These are phyloP conservation scores for Syzygium jambos DNA, from an alignment of 345 rosid species.

Conservation along the genomic window DNA sequence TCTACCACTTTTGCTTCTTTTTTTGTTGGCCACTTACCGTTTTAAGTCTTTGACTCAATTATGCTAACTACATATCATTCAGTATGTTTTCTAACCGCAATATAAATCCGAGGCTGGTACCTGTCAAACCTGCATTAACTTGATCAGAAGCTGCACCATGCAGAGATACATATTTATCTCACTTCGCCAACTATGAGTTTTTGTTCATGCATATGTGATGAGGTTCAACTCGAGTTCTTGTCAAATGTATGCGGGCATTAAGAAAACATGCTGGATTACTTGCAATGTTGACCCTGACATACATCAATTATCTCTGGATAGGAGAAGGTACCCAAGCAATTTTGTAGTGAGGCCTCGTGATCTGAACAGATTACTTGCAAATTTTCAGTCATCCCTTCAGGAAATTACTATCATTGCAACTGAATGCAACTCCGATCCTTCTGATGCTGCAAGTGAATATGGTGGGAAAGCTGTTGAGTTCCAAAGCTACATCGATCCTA, in stretches of 20 bases:
- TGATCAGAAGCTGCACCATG: background rate
- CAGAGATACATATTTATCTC: background rate
- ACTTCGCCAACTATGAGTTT: background rate
- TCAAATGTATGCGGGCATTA: conserved; percentile 39
- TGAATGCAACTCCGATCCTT: conserved; percentile 40
- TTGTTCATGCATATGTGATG: background rate
- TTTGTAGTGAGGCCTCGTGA: conserved; percentile 71
- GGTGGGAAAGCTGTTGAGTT: conserved; percentile 91
- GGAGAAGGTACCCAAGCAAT: conserved; percentile 46
- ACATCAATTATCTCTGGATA: conserved; percentile 77
- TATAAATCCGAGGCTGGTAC: background rate
- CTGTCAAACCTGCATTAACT: background rate
- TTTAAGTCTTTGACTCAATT: background rate
- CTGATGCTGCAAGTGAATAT: conserved; percentile 58
- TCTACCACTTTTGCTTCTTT: background rate
- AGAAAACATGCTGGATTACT: conserved; percentile 67
- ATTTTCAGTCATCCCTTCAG: conserved; percentile 90
- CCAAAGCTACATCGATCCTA: conserved; percentile 74
- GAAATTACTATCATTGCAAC: conserved; percentile 86
- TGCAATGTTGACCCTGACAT: conserved; percentile 82
- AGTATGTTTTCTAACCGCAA: background rate
- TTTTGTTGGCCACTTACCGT: background rate
- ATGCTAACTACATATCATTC: background rate
- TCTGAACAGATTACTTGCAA: conserved; percentile 53
- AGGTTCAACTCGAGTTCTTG: too few relatives aligned